phyloP scores from a whole-genome alignment of 164 flowering plant species.

The Houttuynia cordata region DNA sequence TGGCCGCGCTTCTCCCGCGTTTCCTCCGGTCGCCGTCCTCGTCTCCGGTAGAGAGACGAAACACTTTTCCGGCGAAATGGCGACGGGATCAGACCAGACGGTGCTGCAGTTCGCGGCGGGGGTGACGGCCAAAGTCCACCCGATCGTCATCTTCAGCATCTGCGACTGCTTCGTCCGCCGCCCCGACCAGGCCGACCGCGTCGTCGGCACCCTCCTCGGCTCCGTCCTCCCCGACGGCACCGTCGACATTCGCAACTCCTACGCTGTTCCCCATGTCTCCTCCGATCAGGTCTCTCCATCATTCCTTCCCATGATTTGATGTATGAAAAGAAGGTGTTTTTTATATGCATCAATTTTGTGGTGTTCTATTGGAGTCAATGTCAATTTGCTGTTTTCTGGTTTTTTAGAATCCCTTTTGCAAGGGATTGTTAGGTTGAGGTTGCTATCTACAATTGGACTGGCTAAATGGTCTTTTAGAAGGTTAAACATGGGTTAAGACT shows the following conservation, averaged over 20 bases:
- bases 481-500: not conserved
- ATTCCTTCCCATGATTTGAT: too few relatives aligned
- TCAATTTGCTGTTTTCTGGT: not conserved
- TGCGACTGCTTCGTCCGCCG: conserved; percentile 90
- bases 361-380: too few relatives aligned
- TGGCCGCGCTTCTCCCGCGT: not conserved
- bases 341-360: too few relatives aligned
- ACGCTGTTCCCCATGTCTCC: conserved; percentile 88
- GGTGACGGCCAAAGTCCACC: conserved; percentile 70
- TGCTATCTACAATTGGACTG: not conserved
- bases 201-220: conserved; percentile 95
- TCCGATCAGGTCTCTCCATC: conserved; percentile 84
- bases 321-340: too few relatives aligned
- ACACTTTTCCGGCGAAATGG: not conserved
- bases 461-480: not conserved
- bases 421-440: not conserved
- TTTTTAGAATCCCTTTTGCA: not conserved
- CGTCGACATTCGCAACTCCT: conserved; percentile 81
- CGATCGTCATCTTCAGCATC: conserved; percentile 80
- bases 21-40: not conserved
- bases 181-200: conserved; percentile 81
- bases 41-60: not conserved
- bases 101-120: conserved; percentile 54
- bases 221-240: conserved; percentile 80
- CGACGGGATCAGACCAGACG: conserved; percentile 41